Base-by-base conservation (phyloP, 352 stramenopile species). In the Phytophthora agathidicida region DNA sequence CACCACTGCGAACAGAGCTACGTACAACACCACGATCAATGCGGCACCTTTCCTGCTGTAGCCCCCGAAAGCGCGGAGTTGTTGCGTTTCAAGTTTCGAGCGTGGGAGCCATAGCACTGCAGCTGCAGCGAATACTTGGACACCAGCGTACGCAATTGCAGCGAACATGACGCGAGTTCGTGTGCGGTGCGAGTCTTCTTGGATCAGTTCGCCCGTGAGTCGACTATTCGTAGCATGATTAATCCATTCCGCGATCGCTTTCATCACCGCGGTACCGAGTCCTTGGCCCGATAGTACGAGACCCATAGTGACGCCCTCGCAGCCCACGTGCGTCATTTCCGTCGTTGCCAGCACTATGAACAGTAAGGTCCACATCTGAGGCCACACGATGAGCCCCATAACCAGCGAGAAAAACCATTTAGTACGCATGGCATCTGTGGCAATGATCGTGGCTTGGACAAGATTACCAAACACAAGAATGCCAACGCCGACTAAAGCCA, bases 271-370 rank as follows among this genome's bases (percentile, higher is more conserved):
- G n/a, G 41, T 66, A 3, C 65, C 59, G 26, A 89, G 66, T 22
- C 55, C 60, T 42, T 84, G 71, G 20, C 81, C 68, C 2, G 78
- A 86, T 14, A 84, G 52, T 6, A 86, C 46, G 8, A 88, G 37
- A 0, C 81, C 79, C 30, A 87, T 71, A 1, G 69, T 86, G 28
- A 75, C 75, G 5, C 78, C 81, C 49, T 89, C 78, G 7, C 62
- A 70, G 3, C 77, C 81, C 5, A 75, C 65, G 14, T 80, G 62
- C 3, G 79, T 65, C 36, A 89, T 80, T 47, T 91, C 81, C 1
- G 79, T 89, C 1, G 65, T 68, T 1, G 68, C 54, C 9, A 87
- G 22, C 26, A 86, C 45, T 1, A 46, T 63, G 24, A 76, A 82
- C 8, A 91, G 36, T 22, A 70, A 32, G 11, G 86, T 51, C 68